Evolutionary conservation across 1,284 basidiomycete genomes (phyloP).

Genomic region (Pyrrhoderma noxium): DNA sequence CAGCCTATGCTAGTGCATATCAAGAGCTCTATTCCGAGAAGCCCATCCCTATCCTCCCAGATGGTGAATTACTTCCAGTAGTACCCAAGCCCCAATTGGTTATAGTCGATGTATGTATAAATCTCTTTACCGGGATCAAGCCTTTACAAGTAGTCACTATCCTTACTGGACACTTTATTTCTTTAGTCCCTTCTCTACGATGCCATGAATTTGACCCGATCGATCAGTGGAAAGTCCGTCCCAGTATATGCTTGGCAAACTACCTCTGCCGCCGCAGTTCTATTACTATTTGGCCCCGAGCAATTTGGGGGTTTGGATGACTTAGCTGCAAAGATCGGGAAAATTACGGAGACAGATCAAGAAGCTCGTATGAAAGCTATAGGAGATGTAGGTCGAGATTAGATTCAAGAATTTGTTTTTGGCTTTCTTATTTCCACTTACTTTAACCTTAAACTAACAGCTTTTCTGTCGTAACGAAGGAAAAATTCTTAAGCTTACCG

Average conservation of each 20-base stretch:
- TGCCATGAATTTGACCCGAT: constrained; percentile 2
- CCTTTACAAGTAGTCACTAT: too few species aligned
- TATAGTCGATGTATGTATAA: constrained; percentile 9
- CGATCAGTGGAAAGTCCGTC: constrained; percentile 8
- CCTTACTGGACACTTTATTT: too few species aligned
- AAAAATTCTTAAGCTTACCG: constrained; percentile 4
- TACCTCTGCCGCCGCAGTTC: background rate
- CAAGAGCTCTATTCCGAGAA: background rate
- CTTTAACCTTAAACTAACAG: background rate
- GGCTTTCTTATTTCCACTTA: too few species aligned
- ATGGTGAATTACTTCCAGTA: background rate
- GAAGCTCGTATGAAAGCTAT: background rate
- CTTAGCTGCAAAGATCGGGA: constrained; percentile 1
- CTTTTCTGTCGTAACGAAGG: background rate
- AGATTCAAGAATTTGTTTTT: too few species aligned
- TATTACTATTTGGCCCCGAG: constrained; percentile 7
- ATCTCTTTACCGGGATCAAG: too few species aligned
- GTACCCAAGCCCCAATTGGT: constrained; percentile 4
- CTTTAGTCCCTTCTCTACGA: constrained; percentile 8
- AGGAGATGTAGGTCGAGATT: background rate
- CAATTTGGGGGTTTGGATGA: constrained; percentile 6
- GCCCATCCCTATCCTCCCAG: background rate
- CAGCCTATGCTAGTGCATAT: background rate
- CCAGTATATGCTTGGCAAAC: constrained; percentile 12
- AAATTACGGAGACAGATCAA: background rate